Conservation (phyloP, 108 stramenopile species). For the Aurantiochytrium sp. region DNA sequence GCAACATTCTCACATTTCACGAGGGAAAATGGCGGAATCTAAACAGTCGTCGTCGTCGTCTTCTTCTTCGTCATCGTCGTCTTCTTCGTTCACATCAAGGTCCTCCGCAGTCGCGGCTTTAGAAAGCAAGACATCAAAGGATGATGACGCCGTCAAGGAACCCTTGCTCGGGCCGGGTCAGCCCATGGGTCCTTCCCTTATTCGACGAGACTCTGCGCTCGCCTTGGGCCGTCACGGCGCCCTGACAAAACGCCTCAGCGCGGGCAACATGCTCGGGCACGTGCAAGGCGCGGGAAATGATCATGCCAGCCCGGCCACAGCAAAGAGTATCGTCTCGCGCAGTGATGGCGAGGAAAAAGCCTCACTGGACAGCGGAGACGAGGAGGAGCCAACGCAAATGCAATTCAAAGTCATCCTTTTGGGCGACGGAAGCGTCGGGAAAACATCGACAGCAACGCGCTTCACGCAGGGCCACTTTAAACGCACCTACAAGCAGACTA, state of each 20-base stretch:
- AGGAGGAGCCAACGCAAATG: slow-evolving; percentile 37
- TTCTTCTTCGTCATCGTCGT: too few species aligned
- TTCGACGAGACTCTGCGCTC: background rate
- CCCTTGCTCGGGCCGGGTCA: too few species aligned
- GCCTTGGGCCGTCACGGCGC: background rate
- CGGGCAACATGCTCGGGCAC: background rate
- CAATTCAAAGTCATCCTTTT: slow-evolving; percentile 54
- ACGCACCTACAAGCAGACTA: slow-evolving; percentile 56
- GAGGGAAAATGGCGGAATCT: too few species aligned
- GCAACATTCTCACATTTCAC: too few species aligned
- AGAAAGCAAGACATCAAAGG: too few species aligned
- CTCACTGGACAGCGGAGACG: slow-evolving; percentile 23
- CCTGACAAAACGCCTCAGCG: background rate
- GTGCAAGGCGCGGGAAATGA: too few species aligned
- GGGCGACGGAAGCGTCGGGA: slow-evolving; percentile 60
- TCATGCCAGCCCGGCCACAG: too few species aligned
- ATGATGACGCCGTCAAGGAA: too few species aligned
- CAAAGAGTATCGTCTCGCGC: too few species aligned
- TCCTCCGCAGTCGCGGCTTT: too few species aligned
- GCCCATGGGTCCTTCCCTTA: background rate
- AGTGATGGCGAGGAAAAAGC: background rate
- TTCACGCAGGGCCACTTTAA: slow-evolving; percentile 43
- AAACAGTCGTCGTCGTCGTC: too few species aligned
- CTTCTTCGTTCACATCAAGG: too few species aligned
- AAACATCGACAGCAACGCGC: slow-evolving; percentile 49